These are phyloP conservation scores for Daedaleopsis sinensis DNA, from an alignment of 768 basidiomycete species.

Conservation along the genomic window DNA sequence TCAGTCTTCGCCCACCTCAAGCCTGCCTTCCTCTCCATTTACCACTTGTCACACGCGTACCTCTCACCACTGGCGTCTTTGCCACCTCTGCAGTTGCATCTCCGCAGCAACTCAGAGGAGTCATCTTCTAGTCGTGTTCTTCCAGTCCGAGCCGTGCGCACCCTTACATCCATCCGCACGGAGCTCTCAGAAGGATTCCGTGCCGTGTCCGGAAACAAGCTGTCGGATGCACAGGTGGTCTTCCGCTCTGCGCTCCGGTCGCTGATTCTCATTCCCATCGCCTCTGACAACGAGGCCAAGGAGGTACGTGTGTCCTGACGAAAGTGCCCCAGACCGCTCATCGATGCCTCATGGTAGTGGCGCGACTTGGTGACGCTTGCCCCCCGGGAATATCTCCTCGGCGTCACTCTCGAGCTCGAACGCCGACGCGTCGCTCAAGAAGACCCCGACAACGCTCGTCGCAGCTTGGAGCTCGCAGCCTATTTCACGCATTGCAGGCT, in stretches of 20 bases:
- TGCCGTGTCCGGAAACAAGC: constrained; percentile 82
- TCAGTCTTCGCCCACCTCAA: constrained; percentile 85
- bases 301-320: constrained; percentile 54
- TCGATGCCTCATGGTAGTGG: constrained; percentile 58
- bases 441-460: constrained; percentile 80
- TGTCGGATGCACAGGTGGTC: constrained; percentile 74
- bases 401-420: constrained; percentile 91
- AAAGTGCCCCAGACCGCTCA: not conserved
- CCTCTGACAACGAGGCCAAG: constrained; percentile 83
- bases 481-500: constrained; percentile 97
- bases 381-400: constrained; percentile 93
- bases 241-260: constrained; percentile 83
- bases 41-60: constrained; percentile 88
- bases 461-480: constrained; percentile 92
- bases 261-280: constrained; percentile 80
- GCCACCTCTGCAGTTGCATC: constrained; percentile 83
- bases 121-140: constrained; percentile 76
- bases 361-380: constrained; percentile 81
- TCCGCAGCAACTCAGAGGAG: constrained; percentile 84
- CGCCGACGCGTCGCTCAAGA: constrained; percentile 78
- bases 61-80: constrained; percentile 86
- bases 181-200: constrained; percentile 91
- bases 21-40: constrained; percentile 82
- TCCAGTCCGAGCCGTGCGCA: constrained; percentile 73
- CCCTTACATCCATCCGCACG: constrained; percentile 69